Evolutionary conservation across 2,329 filamentous ascomycete genomes (phyloP), one percentile per base, ranked within the genome.

Genomic region (Colletotrichum sp.): DNA sequence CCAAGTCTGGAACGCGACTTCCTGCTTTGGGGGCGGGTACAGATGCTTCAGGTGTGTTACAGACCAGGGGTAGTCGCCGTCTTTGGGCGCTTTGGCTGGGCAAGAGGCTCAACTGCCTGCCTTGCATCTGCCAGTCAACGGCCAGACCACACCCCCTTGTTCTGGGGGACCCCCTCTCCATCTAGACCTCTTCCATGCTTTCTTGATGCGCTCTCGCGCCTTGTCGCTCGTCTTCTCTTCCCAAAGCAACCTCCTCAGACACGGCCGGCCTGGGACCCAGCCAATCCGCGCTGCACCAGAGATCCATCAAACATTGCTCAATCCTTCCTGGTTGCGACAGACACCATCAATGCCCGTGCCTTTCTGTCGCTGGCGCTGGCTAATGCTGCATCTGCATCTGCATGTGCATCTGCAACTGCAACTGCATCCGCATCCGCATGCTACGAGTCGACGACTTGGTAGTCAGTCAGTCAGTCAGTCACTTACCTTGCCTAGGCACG

Each of bases 1-100:
- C 57, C 74, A 61, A 67, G 48, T 24, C 60, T 76, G 65, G 48
- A 66, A 70, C 71, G 21, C 52, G 48, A 69, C 61, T 61, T 30
- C 16, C 57, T 30, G 57, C 57, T 30, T 32, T 71, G 67, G 67
- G 52, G 63, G 72, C 72, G 28, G 69, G 69, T 69, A 77, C 61
- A 80, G 75, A 79, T 88, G 87, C 87, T 81, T 88, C 87, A 88
- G 82, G 84, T 84, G 80, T 87, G 87, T 88, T 85, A 82, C 86
- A 88, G 83, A 80, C 85, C 83, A 85, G 82, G 86, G 86, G 81
- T 64, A 30, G 60, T 32, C 63, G 63, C 63, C 63, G 63, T 65
- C 36, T 65, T 65, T 48, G 63, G 32, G 63, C 36, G 63, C 61
- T 26, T 43, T 65, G 8, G n/a, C 10, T 34, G 18, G 16, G 28